A percentile compares a stretch with the other conserved stretches of the same genome.
phyloP scores from a whole-genome alignment of 352 stramenopile species.

The Paralagenidium karlingii region DNA sequence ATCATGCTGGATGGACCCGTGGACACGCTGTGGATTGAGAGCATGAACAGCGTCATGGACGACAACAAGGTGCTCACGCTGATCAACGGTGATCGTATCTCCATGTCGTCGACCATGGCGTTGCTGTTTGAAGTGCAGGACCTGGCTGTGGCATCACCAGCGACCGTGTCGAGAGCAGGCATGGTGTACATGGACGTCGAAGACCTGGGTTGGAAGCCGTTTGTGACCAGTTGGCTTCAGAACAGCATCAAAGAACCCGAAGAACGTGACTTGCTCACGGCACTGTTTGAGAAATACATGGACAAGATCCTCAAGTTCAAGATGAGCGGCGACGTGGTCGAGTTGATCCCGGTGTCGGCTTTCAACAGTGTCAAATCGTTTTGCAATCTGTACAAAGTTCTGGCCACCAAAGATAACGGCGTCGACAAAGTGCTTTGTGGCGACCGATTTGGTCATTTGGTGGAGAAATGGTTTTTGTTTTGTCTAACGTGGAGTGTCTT shows the following conservation, averaged over 20 bases:
- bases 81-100: slow-evolving; percentile 81
- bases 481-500: slow-evolving; percentile 81
- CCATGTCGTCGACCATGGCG: slow-evolving; percentile 75
- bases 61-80: slow-evolving; percentile 82
- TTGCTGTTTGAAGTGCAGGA: slow-evolving; percentile 94
- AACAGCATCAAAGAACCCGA: slow-evolving; percentile 48
- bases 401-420: slow-evolving; percentile 56
- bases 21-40: slow-evolving; percentile 84
- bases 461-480: slow-evolving; percentile 82
- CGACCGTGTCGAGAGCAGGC: slow-evolving; percentile 87
- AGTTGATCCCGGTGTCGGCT: slow-evolving; percentile 63
- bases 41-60: slow-evolving; percentile 85
- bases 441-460: slow-evolving; percentile 46
- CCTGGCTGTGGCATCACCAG: slow-evolving; percentile 86
- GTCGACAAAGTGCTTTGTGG: slow-evolving; percentile 43
- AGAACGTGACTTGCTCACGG: slow-evolving; percentile 50
- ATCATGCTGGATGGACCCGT: slow-evolving; percentile 83
- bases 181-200: slow-evolving; percentile 91
- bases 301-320: slow-evolving; percentile 66
- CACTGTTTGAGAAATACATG: slow-evolving; percentile 75
- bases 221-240: slow-evolving; percentile 60
- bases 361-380: slow-evolving; percentile 80
- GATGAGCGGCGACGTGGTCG: slow-evolving; percentile 33
- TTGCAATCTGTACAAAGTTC: slow-evolving; percentile 75
- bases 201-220: slow-evolving; percentile 67